A percentile compares a stretch with the other conserved stretches of the same genome.
These are phyloP conservation scores for Candida ulmi DNA, from an alignment of 805 yeast species.

Conservation along the genomic window DNA sequence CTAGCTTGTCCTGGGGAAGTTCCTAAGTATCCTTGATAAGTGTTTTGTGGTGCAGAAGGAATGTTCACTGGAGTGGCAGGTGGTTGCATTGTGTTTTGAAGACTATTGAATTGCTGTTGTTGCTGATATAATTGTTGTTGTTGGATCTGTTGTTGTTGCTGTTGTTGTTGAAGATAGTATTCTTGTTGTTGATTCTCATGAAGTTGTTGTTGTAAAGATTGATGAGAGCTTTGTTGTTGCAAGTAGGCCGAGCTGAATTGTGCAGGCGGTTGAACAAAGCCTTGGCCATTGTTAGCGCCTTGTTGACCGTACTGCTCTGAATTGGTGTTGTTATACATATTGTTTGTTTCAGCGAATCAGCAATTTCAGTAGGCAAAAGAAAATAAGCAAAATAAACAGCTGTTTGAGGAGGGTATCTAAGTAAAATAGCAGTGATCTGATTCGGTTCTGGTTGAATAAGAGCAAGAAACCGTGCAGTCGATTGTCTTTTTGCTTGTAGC, in stretches of 20 bases:
- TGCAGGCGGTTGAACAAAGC: conserved; percentile 28
- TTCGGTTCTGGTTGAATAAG: no score
- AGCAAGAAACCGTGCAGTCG: no score
- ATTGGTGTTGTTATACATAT: conserved; percentile 3
- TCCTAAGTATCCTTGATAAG: conserved; percentile 10
- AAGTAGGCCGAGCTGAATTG: conserved; percentile 30
- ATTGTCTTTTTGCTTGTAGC: no score
- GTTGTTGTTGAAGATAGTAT: conserved; percentile 15
- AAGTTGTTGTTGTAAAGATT: conserved; percentile 24
- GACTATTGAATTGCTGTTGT: conserved; percentile 17
- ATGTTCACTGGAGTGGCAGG: conserved; percentile 18
- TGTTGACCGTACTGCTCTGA: conserved; percentile 12
- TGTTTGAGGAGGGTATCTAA: no score
- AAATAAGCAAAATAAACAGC: no score
- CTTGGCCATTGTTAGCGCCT: conserved; percentile 14
- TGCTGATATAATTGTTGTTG: conserved; percentile 3
- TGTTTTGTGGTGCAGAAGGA: conserved; percentile 18
- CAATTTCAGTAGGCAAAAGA: no score
- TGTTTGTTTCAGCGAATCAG: no score
- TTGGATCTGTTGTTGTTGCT: conserved; percentile 11
- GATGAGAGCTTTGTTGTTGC: no score
- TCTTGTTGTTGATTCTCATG: conserved; percentile 15
- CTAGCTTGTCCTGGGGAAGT: conserved; percentile 21
- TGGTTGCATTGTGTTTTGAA: conserved; percentile 26
- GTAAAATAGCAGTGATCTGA: no score